Conservation (phyloP, 768 basidiomycete genomes). For the Russula compacta region DNA sequence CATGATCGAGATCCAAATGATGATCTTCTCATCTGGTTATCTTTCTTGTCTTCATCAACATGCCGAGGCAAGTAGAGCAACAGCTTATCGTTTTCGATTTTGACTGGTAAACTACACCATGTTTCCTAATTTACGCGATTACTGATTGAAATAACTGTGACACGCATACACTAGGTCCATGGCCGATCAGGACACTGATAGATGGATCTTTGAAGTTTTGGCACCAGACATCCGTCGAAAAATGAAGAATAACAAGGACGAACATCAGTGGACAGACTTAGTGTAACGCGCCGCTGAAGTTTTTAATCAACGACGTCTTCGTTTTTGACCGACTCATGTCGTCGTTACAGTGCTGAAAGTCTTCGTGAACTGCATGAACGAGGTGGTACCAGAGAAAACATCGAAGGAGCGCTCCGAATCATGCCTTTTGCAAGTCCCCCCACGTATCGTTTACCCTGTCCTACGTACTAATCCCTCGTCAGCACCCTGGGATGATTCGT, state of each 20-base stretch:
- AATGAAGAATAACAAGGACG: conserved; percentile 55
- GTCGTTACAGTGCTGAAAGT: conserved; percentile 45
- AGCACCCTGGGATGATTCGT: conserved; percentile 97
- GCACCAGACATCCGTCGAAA: conserved; percentile 76
- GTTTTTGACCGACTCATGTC: not conserved
- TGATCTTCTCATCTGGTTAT: not conserved
- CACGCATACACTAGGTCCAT: conserved; percentile 49
- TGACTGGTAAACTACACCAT: conserved; percentile 59
- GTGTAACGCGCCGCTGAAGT: conserved; percentile 50
- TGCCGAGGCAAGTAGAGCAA: conserved; percentile 27
- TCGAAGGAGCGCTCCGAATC: conserved; percentile 64
- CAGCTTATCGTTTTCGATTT: conserved; percentile 94
- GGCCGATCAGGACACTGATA: conserved; percentile 93
- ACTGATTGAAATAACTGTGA: not conserved
- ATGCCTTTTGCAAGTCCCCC: conserved; percentile 73
- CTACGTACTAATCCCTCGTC: not conserved
- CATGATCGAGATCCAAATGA: not conserved
- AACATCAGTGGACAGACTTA: conserved; percentile 88
- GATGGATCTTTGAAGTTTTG: conserved; percentile 86
- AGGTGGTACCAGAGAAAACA: conserved; percentile 62
- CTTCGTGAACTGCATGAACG: conserved; percentile 62
- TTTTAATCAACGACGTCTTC: not conserved
- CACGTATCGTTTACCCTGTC: not conserved
- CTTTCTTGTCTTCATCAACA: not conserved
- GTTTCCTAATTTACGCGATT: not conserved